phyloP scores from a whole-genome alignment of 164 flowering plant genomes.

The Stephania cephalantha region DNA sequence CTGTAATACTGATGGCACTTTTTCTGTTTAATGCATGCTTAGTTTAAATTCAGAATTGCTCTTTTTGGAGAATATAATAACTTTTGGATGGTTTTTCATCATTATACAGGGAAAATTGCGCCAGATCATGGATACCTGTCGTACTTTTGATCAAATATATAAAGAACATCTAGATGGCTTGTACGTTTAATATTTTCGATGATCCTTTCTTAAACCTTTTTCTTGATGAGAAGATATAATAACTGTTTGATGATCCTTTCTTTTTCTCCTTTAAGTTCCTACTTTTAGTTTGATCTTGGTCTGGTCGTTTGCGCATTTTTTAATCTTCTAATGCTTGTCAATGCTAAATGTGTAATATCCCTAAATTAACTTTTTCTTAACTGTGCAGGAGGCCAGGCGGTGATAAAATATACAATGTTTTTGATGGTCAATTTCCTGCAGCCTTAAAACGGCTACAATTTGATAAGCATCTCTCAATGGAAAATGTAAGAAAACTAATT shows the following conservation, averaged over 20 bases:
- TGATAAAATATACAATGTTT: slow-evolving; percentile 67
- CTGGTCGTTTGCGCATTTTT: neutral
- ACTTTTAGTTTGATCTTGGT: neutral
- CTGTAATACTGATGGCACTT: neutral
- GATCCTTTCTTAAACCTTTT: neutral
- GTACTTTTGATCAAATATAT: slow-evolving; percentile 70
- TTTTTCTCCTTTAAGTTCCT: neutral
- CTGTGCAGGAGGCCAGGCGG: slow-evolving; percentile 73
- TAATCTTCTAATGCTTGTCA: neutral
- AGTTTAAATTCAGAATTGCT: neutral
- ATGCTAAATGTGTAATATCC: neutral
- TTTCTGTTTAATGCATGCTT: neutral
- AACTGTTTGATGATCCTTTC: neutral
- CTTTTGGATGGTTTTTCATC: neutral
- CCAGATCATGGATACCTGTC: slow-evolving; percentile 67
- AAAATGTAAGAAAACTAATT: slow-evolving; percentile 63
- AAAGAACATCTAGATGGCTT: slow-evolving; percentile 86
- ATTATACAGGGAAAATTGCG: slow-evolving; percentile 64
- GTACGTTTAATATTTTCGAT: slow-evolving; percentile 33
- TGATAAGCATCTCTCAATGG: slow-evolving; percentile 83
- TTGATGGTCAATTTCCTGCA: slow-evolving; percentile 82
- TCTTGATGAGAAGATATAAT: neutral
- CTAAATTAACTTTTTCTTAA: neutral
- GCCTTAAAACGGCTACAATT: slow-evolving; percentile 74
- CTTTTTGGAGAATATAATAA: neutral